A percentile compares a stretch with the other conserved stretches of the same genome.
phyloP scores from a whole-genome alignment of 495 filamentous ascomycete species.

The Lasiosphaeris hirsuta region DNA sequence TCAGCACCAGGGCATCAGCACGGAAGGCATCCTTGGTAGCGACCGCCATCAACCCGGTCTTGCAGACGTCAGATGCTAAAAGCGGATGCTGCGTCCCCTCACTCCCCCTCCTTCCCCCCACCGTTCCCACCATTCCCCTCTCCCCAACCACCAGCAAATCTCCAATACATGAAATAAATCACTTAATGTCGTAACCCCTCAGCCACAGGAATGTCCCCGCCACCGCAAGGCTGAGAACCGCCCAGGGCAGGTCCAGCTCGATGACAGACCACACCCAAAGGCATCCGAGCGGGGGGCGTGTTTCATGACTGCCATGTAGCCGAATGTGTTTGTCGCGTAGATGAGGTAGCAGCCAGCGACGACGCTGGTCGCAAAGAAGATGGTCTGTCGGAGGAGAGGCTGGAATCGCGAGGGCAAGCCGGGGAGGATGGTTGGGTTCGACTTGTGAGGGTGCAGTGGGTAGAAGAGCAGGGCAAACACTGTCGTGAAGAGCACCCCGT shows the following conservation, averaged over 20 bases:
- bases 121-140: too few species aligned
- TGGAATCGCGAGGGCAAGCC: conserved; percentile 44
- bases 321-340: conserved; percentile 69
- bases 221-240: conserved; percentile 56
- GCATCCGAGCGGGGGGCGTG: conserved; percentile 83
- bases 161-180: conserved; percentile 1
- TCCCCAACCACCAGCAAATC: background rate
- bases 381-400: conserved; percentile 49
- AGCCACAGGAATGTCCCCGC: conserved; percentile 66
- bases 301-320: conserved; percentile 90
- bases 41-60: too few species aligned
- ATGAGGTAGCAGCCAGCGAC: conserved; percentile 72
- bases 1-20: too few species aligned
- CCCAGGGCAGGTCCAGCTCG: conserved; percentile 72
- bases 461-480: conserved; percentile 62
- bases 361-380: conserved; percentile 57
- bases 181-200: conserved; percentile 60
- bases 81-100: too few species aligned
- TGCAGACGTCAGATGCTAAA: too few species aligned
- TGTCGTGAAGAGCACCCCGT: conserved; percentile 22
- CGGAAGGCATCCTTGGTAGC: too few species aligned
- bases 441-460: conserved; percentile 53
- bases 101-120: too few species aligned
- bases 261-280: conserved; percentile 93
- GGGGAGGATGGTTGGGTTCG: conserved; percentile 40